Base-by-base conservation (phyloP, 345 rosid species). In the Cochlearia excelsa region DNA sequence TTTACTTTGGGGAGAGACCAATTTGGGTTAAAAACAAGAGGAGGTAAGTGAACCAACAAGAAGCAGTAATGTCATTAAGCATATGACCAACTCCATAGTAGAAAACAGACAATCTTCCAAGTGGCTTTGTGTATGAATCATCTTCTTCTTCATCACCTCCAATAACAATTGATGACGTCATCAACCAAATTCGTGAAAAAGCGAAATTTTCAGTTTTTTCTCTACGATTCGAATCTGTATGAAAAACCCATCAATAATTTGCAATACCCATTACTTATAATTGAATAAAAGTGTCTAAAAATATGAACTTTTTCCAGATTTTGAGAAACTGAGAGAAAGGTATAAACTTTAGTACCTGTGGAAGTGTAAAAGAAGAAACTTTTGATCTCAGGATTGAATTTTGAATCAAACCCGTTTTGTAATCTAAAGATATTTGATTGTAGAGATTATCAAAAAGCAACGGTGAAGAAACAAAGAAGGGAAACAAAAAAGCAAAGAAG, bases 11-110 rank as follows among this genome's bases (percentile, higher is more conserved):
- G 5, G 96, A 78, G 54, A 92, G 90, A 40, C 96, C 98, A 5
- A 86, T 92, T 44, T 92, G 90, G 6, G 95, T 84, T 71, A 92
- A 65, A 73, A 92, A 92, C 61, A 86, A 46, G 52, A 92, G 78
- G 57, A 92, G 93, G 68, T 92, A 92, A 54, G 96, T 92, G 75
- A 92, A 92, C 98, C 98, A 92, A 69, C 96, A 88, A 30, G 98
- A 80, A 73, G 98, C 80, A 64, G 98, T 86, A 70, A 92, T 86
- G 80, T 92, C 96, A 71, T 92, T 92, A 28, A 92, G 95, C 96
- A 92, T 86, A 66, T 92, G 98, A 1, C 98, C 96, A 9, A 83
- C 78, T 33, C 96, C 98, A 77, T 88, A 92, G 62, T 30, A 92
- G 57, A 86, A 77, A 27, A 92, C 86, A 30, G 93, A 72, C 77